Percentiles rank a stretch among this genome's conserved stretches.
phyloP scores from a whole-genome alignment of 108 stramenopile species.

The Nitzschia palea region DNA sequence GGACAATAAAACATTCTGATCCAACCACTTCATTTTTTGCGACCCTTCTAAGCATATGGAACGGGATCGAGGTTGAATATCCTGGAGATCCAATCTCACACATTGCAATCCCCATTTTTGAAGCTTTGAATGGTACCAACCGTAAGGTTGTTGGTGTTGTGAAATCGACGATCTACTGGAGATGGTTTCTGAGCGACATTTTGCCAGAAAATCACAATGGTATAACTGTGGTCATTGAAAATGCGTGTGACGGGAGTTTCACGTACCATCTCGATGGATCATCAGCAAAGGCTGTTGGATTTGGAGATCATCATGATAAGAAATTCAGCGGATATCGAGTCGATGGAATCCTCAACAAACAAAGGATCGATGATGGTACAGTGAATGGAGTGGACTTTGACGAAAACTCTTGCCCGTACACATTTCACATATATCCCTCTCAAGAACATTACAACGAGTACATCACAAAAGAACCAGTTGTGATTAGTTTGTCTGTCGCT shows the following conservation, averaged over 20 bases:
- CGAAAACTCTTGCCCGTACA: constrained; percentile 3
- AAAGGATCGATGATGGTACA: not conserved
- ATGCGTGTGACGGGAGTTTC: constrained; percentile 19
- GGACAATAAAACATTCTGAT: not conserved
- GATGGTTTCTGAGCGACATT: constrained; percentile 22
- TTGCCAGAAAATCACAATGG: constrained; percentile 49
- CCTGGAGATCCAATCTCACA: constrained; percentile 11
- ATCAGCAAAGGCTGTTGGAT: constrained; percentile 6
- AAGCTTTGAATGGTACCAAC: not conserved
- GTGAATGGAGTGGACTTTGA: not conserved
- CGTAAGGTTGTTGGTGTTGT: constrained; percentile 40
- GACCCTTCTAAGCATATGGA: not conserved
- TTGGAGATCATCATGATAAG: constrained; percentile 12
- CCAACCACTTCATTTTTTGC: constrained; percentile 11
- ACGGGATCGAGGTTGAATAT: not conserved
- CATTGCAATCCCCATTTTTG: constrained; percentile 12
- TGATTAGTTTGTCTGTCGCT: constrained; percentile 1
- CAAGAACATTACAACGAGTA: not conserved
- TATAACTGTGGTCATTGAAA: constrained; percentile 47
- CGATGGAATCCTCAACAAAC: not conserved
- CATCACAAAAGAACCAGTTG: not conserved
- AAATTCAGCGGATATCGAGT: not conserved
- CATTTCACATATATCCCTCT: constrained; percentile 21
- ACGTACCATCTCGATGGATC: constrained; percentile 12
- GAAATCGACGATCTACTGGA: constrained; percentile 49